These are phyloP conservation scores for Diaporthe sp. DNA, from an alignment of 2,329 filamentous ascomycete genomes.

Conservation along the genomic window DNA sequence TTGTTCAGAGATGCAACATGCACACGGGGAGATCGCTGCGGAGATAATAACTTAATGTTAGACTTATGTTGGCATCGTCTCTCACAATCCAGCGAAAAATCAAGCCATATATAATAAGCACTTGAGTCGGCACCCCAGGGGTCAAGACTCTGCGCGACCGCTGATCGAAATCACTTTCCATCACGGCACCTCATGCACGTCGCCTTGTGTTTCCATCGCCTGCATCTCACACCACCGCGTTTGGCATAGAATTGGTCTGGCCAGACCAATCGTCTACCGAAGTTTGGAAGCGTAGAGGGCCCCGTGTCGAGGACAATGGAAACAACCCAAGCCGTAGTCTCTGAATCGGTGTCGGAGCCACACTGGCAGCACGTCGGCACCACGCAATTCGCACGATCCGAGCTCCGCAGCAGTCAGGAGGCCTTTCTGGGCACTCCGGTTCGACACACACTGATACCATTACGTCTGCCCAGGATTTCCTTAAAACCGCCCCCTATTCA, in stretches of 20 bases:
- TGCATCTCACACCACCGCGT: not conserved
- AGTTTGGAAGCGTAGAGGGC: not conserved
- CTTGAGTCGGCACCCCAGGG: conserved; percentile 6
- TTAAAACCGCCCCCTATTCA: conserved; percentile 20
- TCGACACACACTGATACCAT: conserved; percentile 21
- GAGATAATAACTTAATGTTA: conserved; percentile 18
- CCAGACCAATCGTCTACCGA: not conserved
- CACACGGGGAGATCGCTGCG: not conserved
- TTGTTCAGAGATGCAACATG: not conserved
- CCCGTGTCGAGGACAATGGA: not conserved
- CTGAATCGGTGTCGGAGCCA: not conserved
- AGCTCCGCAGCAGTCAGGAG: conserved; percentile 15
- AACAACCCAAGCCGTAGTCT: not conserved
- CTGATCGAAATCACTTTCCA: conserved; percentile 20
- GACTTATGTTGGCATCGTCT: conserved; percentile 1
- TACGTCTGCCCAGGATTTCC: conserved; percentile 27
- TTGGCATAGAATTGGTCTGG: not conserved
- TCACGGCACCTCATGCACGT: not conserved
- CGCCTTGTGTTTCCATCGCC: not conserved
- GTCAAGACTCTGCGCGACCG: not conserved
- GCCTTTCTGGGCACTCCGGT: not conserved
- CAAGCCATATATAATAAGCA: conserved; percentile 21
- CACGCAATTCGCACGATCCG: not conserved
- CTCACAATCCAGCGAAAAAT: conserved; percentile 1
- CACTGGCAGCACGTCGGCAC: not conserved